Evolutionary conservation across 2,329 filamentous ascomycete genomes (phyloP), one percentile per base, ranked within the genome.

Genomic region (Onygenales sp.): DNA sequence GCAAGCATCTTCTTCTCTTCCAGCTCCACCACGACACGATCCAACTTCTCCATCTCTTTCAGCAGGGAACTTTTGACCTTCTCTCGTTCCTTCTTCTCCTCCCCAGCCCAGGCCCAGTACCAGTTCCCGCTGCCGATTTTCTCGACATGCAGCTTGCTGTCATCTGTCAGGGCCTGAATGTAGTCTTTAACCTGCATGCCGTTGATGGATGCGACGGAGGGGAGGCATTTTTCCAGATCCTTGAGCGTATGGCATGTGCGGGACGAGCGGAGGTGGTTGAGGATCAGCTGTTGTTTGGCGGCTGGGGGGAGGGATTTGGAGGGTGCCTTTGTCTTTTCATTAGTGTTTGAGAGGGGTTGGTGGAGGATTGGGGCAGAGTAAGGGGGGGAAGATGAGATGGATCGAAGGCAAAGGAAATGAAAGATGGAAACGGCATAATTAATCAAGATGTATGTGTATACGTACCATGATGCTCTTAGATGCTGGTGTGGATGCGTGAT

Each of bases 121-220:
- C 83, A 87, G 65, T 86, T 86, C 32, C 82, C 83, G 57, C 76
- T 83, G 43, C 83, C 84, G 60, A 87, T 86, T 66, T 86, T 86
- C 70, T 86, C 83, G 32, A 84, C 78, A 14, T 77, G 76, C 56
- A 86, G 78, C 60, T 78, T 76, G 60, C 74, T 74, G 53, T 86
- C 84, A 61, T 85, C 81, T 7, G 74, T 70, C 17, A 86, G 74
- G 4, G 76, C 72, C 63, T 84, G 81, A 14, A 86, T 70, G 62
- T 82, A 84, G 61, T 86, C 84, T 66, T 84, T 85, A 45, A 84
- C 80, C 63, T 83, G 80, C 76, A 86, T 84, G 57, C 76, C 73
- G 59, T 81, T 83, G 70, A 86, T 82, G 8, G 79, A 80, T 5
- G 80, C 81, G 45, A 84, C 75, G 1, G 76, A 71, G 2, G 81